Base-by-base conservation (phyloP, 805 yeast species). In the Saccharomyces eubayanus region DNA sequence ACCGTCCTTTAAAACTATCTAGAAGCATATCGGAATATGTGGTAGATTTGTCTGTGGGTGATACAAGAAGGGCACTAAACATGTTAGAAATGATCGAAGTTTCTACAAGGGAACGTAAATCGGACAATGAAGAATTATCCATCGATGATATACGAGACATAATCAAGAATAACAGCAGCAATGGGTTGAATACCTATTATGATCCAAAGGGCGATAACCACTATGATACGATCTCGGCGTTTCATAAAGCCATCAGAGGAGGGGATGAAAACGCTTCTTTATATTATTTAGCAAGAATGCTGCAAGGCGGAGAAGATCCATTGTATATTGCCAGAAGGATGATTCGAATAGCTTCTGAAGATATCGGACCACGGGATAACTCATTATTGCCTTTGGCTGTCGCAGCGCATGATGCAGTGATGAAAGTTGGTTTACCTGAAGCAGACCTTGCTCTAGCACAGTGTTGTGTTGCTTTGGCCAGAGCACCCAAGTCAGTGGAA, bases 291-390 rank as follows among this genome's bases (percentile, higher is more conserved):
- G 92, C 84, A 0, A 77, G 90, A 49, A 94, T 94, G 99, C 74
- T 94, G 1, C 78, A 81, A 58, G 95, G 96, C 2, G 99, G 99
- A 0, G 99, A 95, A 66, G 95, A 88, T 63, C 97, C 97, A 0
- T 70, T 89, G 27, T 94, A 86, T 62, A 83, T 94, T 11, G 90
- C 94, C 0, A 75, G 99, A 46, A 74, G 99, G 59, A 87, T 94
- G 95, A 84, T 94, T 4, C 77, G 97, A 3, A 94, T 94, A 21
- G 98, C 99, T 0, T 85, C 94, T 64, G 99, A 94, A 66, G 99
- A 94, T 67, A 75, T 94, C 28, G 99, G 99, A 0, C 71, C 88
- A 1, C 74, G 87, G 3, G 98, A 94, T 67, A 89, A 89, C 51
- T 70, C 86, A 0, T 82, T 95, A 60, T 71, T 94, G 46, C 96